phyloP scores from a whole-genome alignment of 768 basidiomycete genomes.

The Mycena belliarum region DNA sequence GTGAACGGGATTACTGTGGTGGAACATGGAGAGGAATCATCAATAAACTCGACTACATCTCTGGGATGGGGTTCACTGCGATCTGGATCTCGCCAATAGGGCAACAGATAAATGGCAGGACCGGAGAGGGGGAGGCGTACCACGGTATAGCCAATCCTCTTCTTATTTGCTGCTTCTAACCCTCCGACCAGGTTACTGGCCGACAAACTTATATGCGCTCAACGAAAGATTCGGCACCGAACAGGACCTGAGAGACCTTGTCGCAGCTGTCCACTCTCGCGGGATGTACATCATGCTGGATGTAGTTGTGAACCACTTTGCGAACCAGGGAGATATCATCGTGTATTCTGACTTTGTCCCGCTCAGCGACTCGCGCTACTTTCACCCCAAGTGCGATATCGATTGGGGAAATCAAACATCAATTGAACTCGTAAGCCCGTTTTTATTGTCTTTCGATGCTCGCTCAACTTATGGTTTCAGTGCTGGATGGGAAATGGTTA shows the following conservation, averaged over 20 bases:
- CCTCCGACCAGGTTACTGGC: slow-evolving; percentile 14
- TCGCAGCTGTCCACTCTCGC: slow-evolving; percentile 54
- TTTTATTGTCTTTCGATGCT: slow-evolving; percentile 32
- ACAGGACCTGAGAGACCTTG: slow-evolving; percentile 55
- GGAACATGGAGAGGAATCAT: slow-evolving; percentile 57
- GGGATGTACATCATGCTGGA: slow-evolving; percentile 63
- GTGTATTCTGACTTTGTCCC: slow-evolving; percentile 4
- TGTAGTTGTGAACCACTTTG: slow-evolving; percentile 65
- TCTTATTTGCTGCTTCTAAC: not conserved
- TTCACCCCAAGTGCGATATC: slow-evolving; percentile 30
- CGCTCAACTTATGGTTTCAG: slow-evolving; percentile 49
- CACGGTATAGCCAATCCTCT: slow-evolving; percentile 42
- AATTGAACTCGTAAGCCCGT: slow-evolving; percentile 5
- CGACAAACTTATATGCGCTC: slow-evolving; percentile 49
- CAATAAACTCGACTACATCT: slow-evolving; percentile 62
- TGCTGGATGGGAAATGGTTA: slow-evolving; percentile 66
- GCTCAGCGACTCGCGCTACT: slow-evolving; percentile 9
- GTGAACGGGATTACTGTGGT: slow-evolving; percentile 55
- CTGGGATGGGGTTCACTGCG: slow-evolving; percentile 64
- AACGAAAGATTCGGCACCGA: slow-evolving; percentile 58
- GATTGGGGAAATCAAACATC: slow-evolving; percentile 21
- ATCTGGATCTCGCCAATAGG: slow-evolving; percentile 65
- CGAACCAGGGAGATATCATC: slow-evolving; percentile 24
- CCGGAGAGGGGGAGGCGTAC: slow-evolving; percentile 60
- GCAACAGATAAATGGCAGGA: slow-evolving; percentile 52